Percentiles rank a stretch among this genome's conserved stretches.
These are phyloP conservation scores for Fraxinus cuspidata DNA, from an alignment of 257 asterid species.

Conservation along the genomic window DNA sequence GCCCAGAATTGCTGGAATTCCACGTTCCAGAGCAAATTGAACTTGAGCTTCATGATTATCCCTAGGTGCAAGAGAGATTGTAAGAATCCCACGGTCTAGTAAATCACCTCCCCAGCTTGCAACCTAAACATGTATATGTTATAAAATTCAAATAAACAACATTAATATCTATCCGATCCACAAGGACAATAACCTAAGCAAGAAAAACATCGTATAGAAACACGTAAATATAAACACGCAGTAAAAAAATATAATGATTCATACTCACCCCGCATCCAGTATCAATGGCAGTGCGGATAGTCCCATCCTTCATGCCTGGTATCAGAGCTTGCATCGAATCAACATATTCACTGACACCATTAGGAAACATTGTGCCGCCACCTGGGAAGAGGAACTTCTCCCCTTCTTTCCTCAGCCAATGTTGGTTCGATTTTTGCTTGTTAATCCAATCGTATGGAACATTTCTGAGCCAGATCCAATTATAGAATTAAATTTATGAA, in stretches of 20 bases:
- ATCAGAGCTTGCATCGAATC: slow-evolving; percentile 32
- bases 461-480: slow-evolving; percentile 30
- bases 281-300: slow-evolving; percentile 37
- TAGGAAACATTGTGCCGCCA: slow-evolving; percentile 39
- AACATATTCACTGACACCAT: slow-evolving; percentile 34
- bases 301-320: slow-evolving; percentile 36
- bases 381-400: slow-evolving; percentile 37
- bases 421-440: slow-evolving; percentile 36
- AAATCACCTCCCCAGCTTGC: slow-evolving; percentile 44
- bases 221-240: not conserved
- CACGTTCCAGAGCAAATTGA: slow-evolving; percentile 41
- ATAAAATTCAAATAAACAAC: not conserved
- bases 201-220: not conserved
- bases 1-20: slow-evolving; percentile 39
- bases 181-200: not conserved
- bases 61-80: slow-evolving; percentile 36
- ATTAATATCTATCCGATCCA: not conserved
- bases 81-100: slow-evolving; percentile 35
- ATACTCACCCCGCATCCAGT: slow-evolving; percentile 38
- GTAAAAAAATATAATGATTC: not conserved
- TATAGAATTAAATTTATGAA: not conserved
- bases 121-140: slow-evolving; percentile 22
- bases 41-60: slow-evolving; percentile 41
- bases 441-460: slow-evolving; percentile 43
- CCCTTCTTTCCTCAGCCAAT: slow-evolving; percentile 40